Base-by-base conservation (phyloP, 441 rosid species). In the Hura crepitans region DNA sequence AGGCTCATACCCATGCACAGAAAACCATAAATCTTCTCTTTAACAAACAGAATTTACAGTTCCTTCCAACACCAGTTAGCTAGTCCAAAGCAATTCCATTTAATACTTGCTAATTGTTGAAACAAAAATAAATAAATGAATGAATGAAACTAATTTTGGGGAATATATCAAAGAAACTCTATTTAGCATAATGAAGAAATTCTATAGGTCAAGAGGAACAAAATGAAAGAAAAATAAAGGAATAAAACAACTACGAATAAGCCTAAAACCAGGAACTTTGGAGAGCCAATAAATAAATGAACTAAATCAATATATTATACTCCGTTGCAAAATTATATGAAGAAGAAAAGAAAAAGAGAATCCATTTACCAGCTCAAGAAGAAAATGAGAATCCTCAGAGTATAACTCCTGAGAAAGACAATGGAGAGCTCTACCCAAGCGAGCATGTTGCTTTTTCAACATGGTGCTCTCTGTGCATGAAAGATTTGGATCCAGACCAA, bases 311-410 rank as follows among this genome's bases (percentile, higher is more conserved):
- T 5, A n/a, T 54, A 22, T 14, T 3, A 12, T 39, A 23, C 49
- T 43, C 13, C 1, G 0, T 18, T 8, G 50, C 18, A 66, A 50
- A 58, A 66, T 49, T 20, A 30, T 23, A 17, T 11, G 2, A 58
- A 50, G 22, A 66, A 11, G 28, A 15, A 2, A 23, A 17, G 23
- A 31, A 35, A 31, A 65, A 27, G 20, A 49, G 33, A 42, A 30
- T 23, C 42, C 51, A 71, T 88, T 87, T 75, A 96, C 99, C 78
- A 96, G 93, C 92, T 96, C 99, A 65, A 96, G 97, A 79, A 96
- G 89, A 81, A 96, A 96, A 82, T 96, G 99, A 13, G 98, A 93
- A 86, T 96, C 99, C 81, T 96, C 96, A 70, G 97, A 96, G 82
- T 96, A 96, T 68, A 96, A 78, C 80, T 96, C 99, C 81, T 91